Base-by-base conservation (phyloP, 805 yeast genomes). In the Wickerhamiella slavikovae region DNA sequence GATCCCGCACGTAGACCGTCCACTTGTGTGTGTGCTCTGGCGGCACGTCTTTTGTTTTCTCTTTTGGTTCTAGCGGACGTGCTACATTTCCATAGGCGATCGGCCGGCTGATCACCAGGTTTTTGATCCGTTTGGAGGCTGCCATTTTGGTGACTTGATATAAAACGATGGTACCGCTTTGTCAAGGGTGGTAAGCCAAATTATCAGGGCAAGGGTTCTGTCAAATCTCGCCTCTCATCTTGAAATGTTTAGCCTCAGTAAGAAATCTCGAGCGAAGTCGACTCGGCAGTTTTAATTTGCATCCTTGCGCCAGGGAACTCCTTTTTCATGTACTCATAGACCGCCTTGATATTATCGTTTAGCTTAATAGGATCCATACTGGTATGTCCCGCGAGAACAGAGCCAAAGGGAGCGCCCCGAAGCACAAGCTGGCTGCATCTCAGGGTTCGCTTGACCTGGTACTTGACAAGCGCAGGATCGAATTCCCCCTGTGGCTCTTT, bases 1-100 rank as follows among this genome's bases (percentile, higher is more conserved):
- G 93, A 36, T 82, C 82, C 42, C 68, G 58, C 1, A 89, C 72
- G 45, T 82, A 89, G 5, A 89, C 78, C 3, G 94, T 83, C 98
- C 98, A 89, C 30, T 68, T 62, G 51, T 89, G 98, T 2, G 96
- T 80, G 45, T 89, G 98, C 42, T 85, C 95, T 1, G 62, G 61
- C 2, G 94, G 93, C 0, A 82, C 72, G 24, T 60, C 61, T 5
- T 58, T 53, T 4, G 75, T 66, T 37, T 66, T 60, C 31, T 56
- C 64, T 41, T 41, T 43, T 24, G 52, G 62, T 19, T 66, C 65
- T 24, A 79, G 52, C 21, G 78, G 80, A 15, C 62, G 62, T 0
- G 93, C 91, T 3, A 67, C 60, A 49, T 80, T 80, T 5, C 94
- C 94, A 44, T 75, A 77, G 18, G 74, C 50, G 15, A 80, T 67